Conservation (phyloP, 23 red algal species). For the Gracilariopsis chorda region DNA sequence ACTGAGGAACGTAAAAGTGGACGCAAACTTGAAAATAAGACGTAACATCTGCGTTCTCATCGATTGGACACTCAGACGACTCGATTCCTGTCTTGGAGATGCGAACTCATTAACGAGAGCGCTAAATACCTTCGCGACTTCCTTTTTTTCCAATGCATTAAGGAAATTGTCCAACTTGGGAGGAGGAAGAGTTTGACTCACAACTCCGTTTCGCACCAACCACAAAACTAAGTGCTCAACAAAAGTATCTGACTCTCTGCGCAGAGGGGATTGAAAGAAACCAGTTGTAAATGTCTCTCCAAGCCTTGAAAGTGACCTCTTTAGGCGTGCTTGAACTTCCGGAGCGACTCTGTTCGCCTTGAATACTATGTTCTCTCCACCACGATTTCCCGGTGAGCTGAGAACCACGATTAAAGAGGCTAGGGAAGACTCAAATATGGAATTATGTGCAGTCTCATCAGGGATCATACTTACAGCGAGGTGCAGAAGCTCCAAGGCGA, state of each 20-base stretch:
- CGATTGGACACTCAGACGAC: background rate
- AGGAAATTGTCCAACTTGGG: background rate
- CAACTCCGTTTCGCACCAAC: background rate
- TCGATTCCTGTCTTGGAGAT: background rate
- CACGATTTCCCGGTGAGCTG: background rate
- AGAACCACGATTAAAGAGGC: background rate
- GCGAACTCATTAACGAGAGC: constrained; percentile 6
- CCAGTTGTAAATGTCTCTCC: background rate
- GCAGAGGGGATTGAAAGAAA: background rate
- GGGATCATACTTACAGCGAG: background rate
- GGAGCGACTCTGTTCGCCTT: background rate
- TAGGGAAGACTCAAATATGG: constrained; percentile 9
- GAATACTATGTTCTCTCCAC: too few species aligned
- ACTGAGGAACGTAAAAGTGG: background rate
- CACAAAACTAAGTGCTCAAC: background rate
- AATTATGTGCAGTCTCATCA: background rate
- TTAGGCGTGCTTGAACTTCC: background rate
- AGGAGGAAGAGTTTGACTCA: background rate
- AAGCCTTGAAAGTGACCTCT: background rate
- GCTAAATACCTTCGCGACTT: background rate
- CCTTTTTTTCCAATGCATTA: background rate
- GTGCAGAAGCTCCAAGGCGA: constrained; percentile 18
- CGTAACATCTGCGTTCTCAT: background rate
- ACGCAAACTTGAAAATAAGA: background rate
- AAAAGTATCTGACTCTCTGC: background rate